Conservation (phyloP, 2,329 filamentous ascomycete species). For the Microcyclospora pomicola region DNA sequence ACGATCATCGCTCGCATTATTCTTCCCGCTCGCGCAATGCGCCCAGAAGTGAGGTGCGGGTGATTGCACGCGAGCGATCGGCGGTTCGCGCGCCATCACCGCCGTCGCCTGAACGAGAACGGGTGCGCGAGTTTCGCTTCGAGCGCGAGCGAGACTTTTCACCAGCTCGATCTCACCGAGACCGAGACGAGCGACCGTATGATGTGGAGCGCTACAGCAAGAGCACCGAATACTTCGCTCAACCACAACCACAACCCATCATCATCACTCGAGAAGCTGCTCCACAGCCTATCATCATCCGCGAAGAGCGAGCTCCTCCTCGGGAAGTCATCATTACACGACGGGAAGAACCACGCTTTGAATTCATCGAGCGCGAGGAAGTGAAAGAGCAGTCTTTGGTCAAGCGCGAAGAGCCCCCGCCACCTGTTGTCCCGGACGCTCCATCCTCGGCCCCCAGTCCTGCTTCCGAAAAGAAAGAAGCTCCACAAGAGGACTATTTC, state of each 20-base stretch:
- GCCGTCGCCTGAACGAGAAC: conserved; percentile 28
- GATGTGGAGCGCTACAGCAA: conserved; percentile 39
- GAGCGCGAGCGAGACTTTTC: conserved; percentile 37
- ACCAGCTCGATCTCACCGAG: conserved; percentile 18
- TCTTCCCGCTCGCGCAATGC: conserved; percentile 6
- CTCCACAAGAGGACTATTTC: conserved; percentile 41
- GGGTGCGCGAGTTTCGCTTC: conserved; percentile 38
- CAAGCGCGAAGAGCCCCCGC: conserved; percentile 27
- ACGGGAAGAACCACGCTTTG: conserved; percentile 44
- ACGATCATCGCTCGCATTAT: conserved; percentile 4
- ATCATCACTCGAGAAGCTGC: conserved; percentile 40
- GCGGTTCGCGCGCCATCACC: conserved; percentile 22
- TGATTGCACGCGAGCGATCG: conserved; percentile 24
- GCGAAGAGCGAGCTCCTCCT: conserved; percentile 33
- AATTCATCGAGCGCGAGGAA: conserved; percentile 44
- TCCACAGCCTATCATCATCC: conserved; percentile 41
- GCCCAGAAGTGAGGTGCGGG: conserved; percentile 24
- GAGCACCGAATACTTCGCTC: conserved; percentile 39
- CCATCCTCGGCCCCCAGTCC: neutral
- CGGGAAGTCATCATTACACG: conserved; percentile 40
- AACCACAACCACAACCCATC: conserved; percentile 24
- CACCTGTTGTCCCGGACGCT: conserved; percentile 9
- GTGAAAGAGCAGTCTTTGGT: conserved; percentile 34
- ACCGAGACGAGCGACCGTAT: conserved; percentile 27
- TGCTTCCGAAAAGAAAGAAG: conserved; percentile 3